Percentiles rank a stretch among this genome's conserved stretches.
These are phyloP conservation scores for Epichloe brachyelytri DNA, from an alignment of 2,329 filamentous ascomycete species.

Conservation along the genomic window DNA sequence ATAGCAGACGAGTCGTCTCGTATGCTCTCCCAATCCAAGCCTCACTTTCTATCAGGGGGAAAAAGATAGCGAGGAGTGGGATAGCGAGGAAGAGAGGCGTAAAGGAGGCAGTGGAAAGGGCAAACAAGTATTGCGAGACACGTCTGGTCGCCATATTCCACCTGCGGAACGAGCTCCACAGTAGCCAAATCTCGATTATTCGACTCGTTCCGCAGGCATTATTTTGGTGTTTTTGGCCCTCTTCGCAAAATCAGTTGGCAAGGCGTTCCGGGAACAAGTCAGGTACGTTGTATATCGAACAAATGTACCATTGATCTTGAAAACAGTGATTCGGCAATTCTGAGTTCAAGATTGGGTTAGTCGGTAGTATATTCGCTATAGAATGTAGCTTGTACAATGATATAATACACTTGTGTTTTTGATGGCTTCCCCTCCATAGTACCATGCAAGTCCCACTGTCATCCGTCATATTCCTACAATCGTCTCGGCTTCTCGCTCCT, in stretches of 20 bases:
- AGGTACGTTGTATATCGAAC: constrained; percentile 1
- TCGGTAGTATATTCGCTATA: constrained; percentile 11
- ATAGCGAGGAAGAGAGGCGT: constrained; percentile 32
- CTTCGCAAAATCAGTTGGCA: neutral
- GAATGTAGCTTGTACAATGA: constrained; percentile 21
- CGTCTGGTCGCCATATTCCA: constrained; percentile 37
- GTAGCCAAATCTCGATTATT: neutral
- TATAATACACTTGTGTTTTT: constrained; percentile 21
- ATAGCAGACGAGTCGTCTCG: constrained; percentile 39
- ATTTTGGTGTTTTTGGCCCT: neutral
- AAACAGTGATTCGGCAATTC: neutral
- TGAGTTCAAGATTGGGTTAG: neutral
- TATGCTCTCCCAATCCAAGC: constrained; percentile 38
- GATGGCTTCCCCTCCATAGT: neutral
- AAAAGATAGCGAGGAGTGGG: constrained; percentile 22
- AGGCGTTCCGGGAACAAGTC: constrained; percentile 5
- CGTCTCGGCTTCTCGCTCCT: constrained; percentile 76
- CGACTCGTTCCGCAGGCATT: constrained; percentile 4
- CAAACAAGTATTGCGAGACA: constrained; percentile 33
- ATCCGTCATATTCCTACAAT: constrained; percentile 30
- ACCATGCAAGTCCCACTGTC: neutral
- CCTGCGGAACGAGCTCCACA: constrained; percentile 38
- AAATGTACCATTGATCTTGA: neutral
- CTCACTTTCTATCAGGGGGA: constrained; percentile 19
- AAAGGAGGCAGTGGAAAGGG: constrained; percentile 29